Base-by-base conservation (phyloP, 2,329 filamentous ascomycete genomes). In the Diaporthe destruens region DNA sequence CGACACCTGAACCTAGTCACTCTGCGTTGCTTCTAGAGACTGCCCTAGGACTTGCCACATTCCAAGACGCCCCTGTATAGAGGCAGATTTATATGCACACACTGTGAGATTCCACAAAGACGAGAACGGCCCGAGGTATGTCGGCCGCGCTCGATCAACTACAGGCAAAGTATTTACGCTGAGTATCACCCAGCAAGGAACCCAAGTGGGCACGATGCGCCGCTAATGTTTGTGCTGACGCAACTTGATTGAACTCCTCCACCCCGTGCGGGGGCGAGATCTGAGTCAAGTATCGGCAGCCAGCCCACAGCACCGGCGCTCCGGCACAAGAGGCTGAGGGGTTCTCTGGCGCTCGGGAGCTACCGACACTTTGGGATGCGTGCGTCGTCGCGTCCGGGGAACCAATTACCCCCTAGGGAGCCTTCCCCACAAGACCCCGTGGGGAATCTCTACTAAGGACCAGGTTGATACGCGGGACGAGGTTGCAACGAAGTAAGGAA, bases 141-240 rank as follows among this genome's bases (percentile, higher is more conserved):
- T 11, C 47, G 14, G 14, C 32, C 32, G 4, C 6, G 5, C n/a
- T 16, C 12, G 23, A 34, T 29, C 47, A 53, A 18, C 2, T 3
- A n/a, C 47, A 53, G 61, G 61, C 34, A 66, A 29, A 66, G 44
- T 25, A 34, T 66, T 66, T 66, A 66, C 32, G 61, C 61, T 23
- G 47, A 53, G 32, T 34, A 53, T 34, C n/a, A 51, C 47, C 5
- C 6, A 36, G 14, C 39, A 12, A 32, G 32, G 29, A 39, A 53
- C 39, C 3, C 14, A 44, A 39, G 61, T 66, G 61, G 61, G 16
- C 61, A 53, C 61, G 61, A 65, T 51, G 25, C 44, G 29, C 59
- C 59, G 20, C 44, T 51, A 51, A 23, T 65, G 6, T 65, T 51
- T 20, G 12, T 16, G 44, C 29, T 25, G 61, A 66, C 47, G 61